Conservation (phyloP, 2,329 filamentous ascomycete genomes). For the Colletotrichum abscissum region DNA sequence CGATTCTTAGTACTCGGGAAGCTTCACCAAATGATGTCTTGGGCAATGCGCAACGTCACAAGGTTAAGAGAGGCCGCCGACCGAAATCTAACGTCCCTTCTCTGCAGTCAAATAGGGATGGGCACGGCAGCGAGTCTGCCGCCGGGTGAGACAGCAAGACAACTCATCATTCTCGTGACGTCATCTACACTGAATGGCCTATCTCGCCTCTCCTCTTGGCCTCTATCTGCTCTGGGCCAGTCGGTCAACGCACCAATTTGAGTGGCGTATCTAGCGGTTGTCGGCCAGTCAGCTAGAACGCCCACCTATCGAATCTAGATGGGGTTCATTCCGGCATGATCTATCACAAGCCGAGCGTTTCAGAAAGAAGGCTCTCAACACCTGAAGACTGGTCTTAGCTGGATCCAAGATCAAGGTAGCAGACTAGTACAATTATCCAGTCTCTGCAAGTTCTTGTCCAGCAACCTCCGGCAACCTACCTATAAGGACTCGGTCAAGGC, state of each 20-base stretch:
- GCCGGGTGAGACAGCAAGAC: conserved; percentile 5
- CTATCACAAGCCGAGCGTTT: not conserved
- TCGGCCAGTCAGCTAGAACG: no score
- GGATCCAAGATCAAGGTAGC: not conserved
- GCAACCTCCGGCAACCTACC: not conserved
- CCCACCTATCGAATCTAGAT: not conserved
- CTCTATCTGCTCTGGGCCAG: no score
- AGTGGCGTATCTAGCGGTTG: not conserved
- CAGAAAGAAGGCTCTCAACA: not conserved
- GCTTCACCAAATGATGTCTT: conserved; percentile 17
- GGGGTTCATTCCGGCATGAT: not conserved
- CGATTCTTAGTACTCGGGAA: conserved; percentile 6
- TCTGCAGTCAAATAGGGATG: not conserved
- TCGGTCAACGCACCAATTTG: not conserved
- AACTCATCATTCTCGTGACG: not conserved
- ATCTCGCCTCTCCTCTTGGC: no score
- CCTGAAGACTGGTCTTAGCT: not conserved
- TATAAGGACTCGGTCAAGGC: not conserved
- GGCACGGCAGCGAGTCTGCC: conserved; percentile 5
- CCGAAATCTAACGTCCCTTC: conserved; percentile 17
- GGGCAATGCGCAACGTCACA: conserved; percentile 4
- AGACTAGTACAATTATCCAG: not conserved
- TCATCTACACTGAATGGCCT: not conserved
- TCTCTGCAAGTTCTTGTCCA: not conserved
- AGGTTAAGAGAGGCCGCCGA: conserved; percentile 21